Conservation (phyloP, 2,329 filamentous ascomycete genomes). For the Cryphonectria parasitica region DNA sequence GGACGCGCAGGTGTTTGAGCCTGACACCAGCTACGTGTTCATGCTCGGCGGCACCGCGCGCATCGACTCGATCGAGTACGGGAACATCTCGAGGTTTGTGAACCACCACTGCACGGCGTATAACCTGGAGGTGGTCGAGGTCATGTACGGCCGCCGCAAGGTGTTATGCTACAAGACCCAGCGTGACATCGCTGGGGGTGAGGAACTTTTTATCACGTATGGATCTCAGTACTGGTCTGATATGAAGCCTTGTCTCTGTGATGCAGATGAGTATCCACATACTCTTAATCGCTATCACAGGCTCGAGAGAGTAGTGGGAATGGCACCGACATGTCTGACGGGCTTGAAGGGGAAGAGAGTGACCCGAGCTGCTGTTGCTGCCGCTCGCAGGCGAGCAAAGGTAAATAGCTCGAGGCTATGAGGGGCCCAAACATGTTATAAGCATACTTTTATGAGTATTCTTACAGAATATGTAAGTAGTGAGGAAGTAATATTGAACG, state of each 20-base stretch:
- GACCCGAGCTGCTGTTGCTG: neutral
- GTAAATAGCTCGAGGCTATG: neutral
- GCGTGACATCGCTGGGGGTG: constrained; percentile 3
- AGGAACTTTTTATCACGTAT: constrained; percentile 18
- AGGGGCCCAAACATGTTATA: neutral
- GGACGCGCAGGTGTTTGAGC: neutral
- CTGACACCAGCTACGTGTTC: neutral
- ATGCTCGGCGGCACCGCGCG: neutral
- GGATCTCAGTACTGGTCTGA: neutral
- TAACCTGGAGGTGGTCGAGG: constrained; percentile 6
- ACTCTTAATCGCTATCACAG: neutral
- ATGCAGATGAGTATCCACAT: constrained; percentile 2
- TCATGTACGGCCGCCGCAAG: constrained; percentile 19
- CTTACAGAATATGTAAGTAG: neutral
- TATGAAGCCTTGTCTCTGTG: constrained; percentile 8
- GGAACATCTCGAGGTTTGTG: constrained; percentile 17
- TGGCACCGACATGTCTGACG: neutral
- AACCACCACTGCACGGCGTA: constrained; percentile 16
- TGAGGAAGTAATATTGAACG: neutral
- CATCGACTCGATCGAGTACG: constrained; percentile 2
- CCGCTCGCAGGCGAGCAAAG: neutral
- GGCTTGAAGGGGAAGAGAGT: neutral
- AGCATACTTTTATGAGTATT: neutral
- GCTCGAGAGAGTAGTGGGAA: neutral
- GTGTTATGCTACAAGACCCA: constrained; percentile 5